A percentile compares a stretch with the other conserved stretches of the same genome.
Evolutionary conservation across 106 monocot genomes (phyloP).

Genomic region (Apostasia shenzhenica): DNA sequence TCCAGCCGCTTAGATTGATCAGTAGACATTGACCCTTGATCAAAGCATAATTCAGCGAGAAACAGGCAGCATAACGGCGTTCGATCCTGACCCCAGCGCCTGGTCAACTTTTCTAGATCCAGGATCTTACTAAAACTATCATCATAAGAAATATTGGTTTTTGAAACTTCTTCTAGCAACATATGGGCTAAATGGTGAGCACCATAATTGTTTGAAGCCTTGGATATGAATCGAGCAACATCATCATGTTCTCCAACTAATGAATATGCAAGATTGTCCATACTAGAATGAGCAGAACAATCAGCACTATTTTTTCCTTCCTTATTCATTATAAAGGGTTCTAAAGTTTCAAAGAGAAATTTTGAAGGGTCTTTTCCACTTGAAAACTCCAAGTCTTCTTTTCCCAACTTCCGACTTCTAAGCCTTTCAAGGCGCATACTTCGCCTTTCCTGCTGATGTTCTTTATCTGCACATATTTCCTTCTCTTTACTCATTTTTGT

Average conservation of each 20-base stretch:
- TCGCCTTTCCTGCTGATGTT: slow-evolving; percentile 88
- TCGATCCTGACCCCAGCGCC: slow-evolving; percentile 71
- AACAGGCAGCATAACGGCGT: slow-evolving; percentile 67
- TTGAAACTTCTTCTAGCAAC: slow-evolving; percentile 78
- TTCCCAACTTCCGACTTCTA: slow-evolving; percentile 90
- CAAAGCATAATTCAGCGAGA: slow-evolving; percentile 91
- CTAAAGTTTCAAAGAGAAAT: slow-evolving; percentile 57
- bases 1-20: slow-evolving; percentile 39
- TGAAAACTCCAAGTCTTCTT: slow-evolving; percentile 66
- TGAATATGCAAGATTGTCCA: slow-evolving; percentile 34
- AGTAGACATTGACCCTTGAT: slow-evolving; percentile 39
- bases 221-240: slow-evolving; percentile 48
- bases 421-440: slow-evolving; percentile 90
- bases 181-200: slow-evolving; percentile 63
- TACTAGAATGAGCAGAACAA: slow-evolving; percentile 17
- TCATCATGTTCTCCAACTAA: slow-evolving; percentile 39
- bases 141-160: slow-evolving; percentile 35
- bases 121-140: slow-evolving; percentile 46
- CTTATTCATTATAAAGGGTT: slow-evolving; percentile 55
- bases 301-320: slow-evolving; percentile 16
- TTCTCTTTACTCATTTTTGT: slow-evolving; percentile 37
- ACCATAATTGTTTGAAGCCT: slow-evolving; percentile 49
- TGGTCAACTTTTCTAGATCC: slow-evolving; percentile 70
- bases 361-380: slow-evolving; percentile 51
- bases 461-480: slow-evolving; percentile 55